Base-by-base conservation (phyloP, 306 rosid species). In the Cicer arietinum region DNA sequence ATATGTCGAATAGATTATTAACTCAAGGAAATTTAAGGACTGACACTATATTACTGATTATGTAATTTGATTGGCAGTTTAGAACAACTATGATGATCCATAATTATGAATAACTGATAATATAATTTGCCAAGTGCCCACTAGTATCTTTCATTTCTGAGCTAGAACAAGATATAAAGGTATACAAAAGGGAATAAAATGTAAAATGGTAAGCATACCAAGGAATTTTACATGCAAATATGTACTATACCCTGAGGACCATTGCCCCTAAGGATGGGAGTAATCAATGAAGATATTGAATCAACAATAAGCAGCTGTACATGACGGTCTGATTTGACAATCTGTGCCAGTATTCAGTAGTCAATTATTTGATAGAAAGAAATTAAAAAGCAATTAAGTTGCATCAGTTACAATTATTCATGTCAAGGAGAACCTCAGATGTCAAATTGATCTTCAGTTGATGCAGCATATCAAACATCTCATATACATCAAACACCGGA, bases 201-300 rank as follows among this genome's bases (percentile, higher is more conserved):
- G 58, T 67, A 46, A 69, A 39, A 39, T 11, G 72, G 12, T 41
- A 78, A 78, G 67, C 64, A 63, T 14, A 22, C 52, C 77, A 56
- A 57, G 72, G 37, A 80, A 62, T 53, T 69, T 46, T 52, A 62
- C 59, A 14, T 67, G 75, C 64, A 77, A 86, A 77, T 63, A 77
- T 66, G 68, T 60, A 71, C 8, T 59, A 80, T 89, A 93, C 97
- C 98, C 79, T 89, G 96, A 76, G 90, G 88, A 82, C 90, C 84
- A 78, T 86, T 51, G 72, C 91, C 90, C 74, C 96, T 93, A 68
- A 93, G 97, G 84, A 93, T 82, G 43, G 96, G 98, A 54, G 94
- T 83, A 61, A 93, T 84, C 71, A 93, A 81, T 46, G 98, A 89
- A 63, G 98, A 91, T 77, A 93, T 80, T 9, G 94, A 93, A 80